Base-by-base conservation (phyloP, 345 rosid species). In the Rhodomyrtus tomentosa region DNA sequence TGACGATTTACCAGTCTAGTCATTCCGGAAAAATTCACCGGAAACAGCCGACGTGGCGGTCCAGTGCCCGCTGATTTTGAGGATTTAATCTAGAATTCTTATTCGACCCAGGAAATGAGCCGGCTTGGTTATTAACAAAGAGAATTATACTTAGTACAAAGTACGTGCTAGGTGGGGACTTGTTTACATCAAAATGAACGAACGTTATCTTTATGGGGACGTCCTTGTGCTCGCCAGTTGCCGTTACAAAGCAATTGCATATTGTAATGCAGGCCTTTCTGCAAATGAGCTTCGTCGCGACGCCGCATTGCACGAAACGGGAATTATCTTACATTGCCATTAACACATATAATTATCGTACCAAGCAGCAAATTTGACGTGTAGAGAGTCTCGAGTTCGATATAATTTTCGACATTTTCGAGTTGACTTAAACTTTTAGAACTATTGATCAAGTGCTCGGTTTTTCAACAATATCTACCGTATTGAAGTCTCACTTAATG, bases 21-120 rank as follows among this genome's bases (percentile, higher is more conserved):
- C 10, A 0, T 16, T 54, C 25, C 11, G 25, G 1, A 0, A 10
- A 21, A 21, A 5, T 18, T 52, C 2, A 3, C 20, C 5, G 9
- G 1, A 18, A 52, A 5, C 5, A 22, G 55, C 55, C 5, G 3
- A 18, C 9, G 55, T 48, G 50, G 50, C 10, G 50, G 50, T 48
- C 10, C 3, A 10, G 10, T 48, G 50, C 50, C 50, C 11, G 12
- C 11, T 11, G 11, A 2, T 20, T 32, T 16, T 16, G 0, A 20
- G 42, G 38, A 45, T 68, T 32, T 68, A 32, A 15, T 32, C 42
- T 38, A 11, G 10, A 18, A 1, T 54, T 7, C 3, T 68, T 10
- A 32, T 18, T 16, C 13, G 5, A 7, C 24, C 40, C 9, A 18
- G 8, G 11, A 68, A 16, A 68, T 32, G 24, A 2, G 45, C 42